phyloP scores from a whole-genome alignment of 805 yeast genomes.

The Sugiyamaella valdiviana region DNA sequence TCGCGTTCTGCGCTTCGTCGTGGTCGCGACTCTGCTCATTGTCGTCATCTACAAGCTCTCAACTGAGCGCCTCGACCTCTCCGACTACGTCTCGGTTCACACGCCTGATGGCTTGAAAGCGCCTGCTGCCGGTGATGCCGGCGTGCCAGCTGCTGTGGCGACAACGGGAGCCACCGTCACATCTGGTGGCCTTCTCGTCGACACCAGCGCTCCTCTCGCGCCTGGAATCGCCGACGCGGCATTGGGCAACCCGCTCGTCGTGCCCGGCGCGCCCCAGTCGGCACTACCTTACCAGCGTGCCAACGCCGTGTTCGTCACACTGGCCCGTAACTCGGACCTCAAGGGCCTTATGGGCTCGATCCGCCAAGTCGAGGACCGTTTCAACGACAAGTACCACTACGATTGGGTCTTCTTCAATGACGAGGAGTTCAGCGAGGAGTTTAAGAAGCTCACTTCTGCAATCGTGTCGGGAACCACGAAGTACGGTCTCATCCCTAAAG shows the following conservation, averaged over 20 bases:
- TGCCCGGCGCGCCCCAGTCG: conserved; percentile 5
- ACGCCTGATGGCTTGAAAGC: conserved; percentile 16
- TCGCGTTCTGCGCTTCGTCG: conserved; percentile 32
- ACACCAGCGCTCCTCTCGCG: no score
- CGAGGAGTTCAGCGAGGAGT: conserved; percentile 64
- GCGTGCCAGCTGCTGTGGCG: conserved; percentile 1
- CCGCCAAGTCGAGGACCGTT: conserved; percentile 68
- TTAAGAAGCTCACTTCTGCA: conserved; percentile 47
- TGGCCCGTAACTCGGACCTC: conserved; percentile 66
- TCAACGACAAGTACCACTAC: conserved; percentile 67
- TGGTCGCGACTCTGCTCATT: conserved; percentile 29
- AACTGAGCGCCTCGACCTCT: conserved; percentile 21
- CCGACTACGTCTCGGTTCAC: conserved; percentile 20
- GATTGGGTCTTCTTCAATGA: conserved; percentile 94
- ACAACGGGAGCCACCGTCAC: no score
- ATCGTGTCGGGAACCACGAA: conserved; percentile 61
- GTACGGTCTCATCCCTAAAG: conserved; percentile 66
- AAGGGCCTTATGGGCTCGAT: conserved; percentile 54
- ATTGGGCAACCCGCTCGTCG: not conserved
- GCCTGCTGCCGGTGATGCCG: conserved; percentile 5
- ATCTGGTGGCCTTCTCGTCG: no score
- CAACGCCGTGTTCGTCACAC: conserved; percentile 44
- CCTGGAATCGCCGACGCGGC: no score
- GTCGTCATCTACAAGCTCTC: conserved; percentile 31
- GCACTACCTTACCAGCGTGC: conserved; percentile 24